These are phyloP conservation scores for Oryza longistaminata DNA, from an alignment of 176 grass and related monocot genomes.

Conservation along the genomic window DNA sequence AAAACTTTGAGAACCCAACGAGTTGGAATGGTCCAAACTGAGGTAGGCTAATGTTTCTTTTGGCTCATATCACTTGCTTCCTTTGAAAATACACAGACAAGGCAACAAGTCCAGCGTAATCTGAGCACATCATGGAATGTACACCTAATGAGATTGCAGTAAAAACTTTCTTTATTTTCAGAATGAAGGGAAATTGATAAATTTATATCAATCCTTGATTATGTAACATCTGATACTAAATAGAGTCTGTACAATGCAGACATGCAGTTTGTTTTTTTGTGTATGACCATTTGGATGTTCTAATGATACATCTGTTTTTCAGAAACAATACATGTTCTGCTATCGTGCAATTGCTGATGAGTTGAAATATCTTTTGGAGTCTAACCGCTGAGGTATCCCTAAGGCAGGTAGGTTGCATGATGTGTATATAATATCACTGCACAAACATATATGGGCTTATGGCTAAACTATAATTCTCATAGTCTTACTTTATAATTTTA, in stretches of 20 bases:
- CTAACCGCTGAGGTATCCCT: slow-evolving; percentile 36
- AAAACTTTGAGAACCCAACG: slow-evolving; percentile 75
- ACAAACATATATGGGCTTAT: background rate
- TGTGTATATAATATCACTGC: background rate
- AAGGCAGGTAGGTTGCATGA: slow-evolving; percentile 26
- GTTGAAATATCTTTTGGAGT: slow-evolving; percentile 68
- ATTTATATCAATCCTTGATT: background rate
- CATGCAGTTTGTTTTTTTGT: background rate
- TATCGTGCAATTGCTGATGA: slow-evolving; percentile 77
- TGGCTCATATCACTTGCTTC: background rate
- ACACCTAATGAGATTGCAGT: background rate
- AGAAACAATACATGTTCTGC: slow-evolving; percentile 93
- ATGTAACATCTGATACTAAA: background rate
- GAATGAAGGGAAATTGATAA: background rate
- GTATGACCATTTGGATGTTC: background rate
- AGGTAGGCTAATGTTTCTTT: slow-evolving; percentile 43
- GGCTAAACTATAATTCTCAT: background rate
- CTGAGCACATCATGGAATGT: background rate
- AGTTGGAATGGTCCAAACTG: slow-evolving; percentile 86
- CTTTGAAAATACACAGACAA: background rate
- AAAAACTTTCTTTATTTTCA: background rate
- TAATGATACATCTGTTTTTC: slow-evolving; percentile 41
- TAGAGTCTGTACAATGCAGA: background rate
- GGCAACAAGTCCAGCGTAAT: background rate
- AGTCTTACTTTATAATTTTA: slow-evolving; percentile 10